Conservation (phyloP, 1,139 yeast genomes). For the Candida sp. region DNA sequence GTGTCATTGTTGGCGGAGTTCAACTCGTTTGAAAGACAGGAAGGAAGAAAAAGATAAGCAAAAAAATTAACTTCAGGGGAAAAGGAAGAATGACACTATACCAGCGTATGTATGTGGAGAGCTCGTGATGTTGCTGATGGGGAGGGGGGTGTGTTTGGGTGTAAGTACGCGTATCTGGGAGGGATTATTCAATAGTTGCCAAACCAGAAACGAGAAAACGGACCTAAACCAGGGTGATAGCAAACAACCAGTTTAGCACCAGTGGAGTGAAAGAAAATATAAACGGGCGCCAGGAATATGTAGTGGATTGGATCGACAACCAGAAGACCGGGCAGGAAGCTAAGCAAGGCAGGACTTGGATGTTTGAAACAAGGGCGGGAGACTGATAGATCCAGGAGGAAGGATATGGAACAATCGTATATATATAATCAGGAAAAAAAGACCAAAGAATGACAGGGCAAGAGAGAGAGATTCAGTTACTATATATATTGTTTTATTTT, state of each 20-base stretch:
- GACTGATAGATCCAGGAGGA: neutral
- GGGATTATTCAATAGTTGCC: neutral
- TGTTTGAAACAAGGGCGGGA: too few relatives aligned
- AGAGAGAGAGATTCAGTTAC: neutral
- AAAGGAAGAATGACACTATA: too few relatives aligned
- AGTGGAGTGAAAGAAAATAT: neutral
- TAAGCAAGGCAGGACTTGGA: too few relatives aligned
- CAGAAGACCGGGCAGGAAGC: too few relatives aligned
- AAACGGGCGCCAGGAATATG: too few relatives aligned
- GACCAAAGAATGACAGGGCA: neutral
- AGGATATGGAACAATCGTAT: neutral
- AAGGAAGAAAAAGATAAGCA: neutral
- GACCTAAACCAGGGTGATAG: too few relatives aligned
- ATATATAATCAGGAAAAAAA: neutral
- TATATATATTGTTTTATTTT: neutral
- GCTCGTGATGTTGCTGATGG: too few relatives aligned
- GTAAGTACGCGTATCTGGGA: too few relatives aligned
- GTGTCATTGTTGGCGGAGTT: constrained; percentile 24
- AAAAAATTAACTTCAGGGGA: neutral
- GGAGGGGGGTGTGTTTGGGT: too few relatives aligned
- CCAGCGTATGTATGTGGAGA: too few relatives aligned
- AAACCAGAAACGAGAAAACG: neutral
- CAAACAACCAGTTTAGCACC: too few relatives aligned
- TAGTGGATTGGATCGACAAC: too few relatives aligned
- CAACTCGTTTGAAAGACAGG: neutral